Evolutionary conservation across 169 alveolate species (phyloP).

Genomic region (Plasmodium coatneyi): DNA sequence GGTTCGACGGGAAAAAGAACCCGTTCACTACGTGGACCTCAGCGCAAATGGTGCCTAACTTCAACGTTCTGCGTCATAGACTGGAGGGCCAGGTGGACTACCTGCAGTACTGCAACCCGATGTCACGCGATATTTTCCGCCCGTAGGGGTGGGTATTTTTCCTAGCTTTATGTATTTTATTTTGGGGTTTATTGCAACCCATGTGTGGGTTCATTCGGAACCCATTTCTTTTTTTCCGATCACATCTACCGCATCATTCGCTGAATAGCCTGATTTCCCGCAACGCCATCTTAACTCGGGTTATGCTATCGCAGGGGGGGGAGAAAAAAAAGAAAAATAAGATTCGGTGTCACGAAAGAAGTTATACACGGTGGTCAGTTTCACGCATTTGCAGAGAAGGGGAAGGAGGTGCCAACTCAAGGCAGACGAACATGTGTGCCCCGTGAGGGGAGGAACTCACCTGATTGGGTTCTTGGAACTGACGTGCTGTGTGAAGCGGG

Average conservation of each 20-base stretch:
- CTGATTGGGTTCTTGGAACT: constrained; percentile 32
- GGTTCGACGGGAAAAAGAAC: neutral
- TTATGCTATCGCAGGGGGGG: constrained; percentile 12
- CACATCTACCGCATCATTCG: neutral
- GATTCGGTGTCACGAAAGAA: neutral
- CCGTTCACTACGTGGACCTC: neutral
- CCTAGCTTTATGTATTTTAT: no score
- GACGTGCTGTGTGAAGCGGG: neutral
- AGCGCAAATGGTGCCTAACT: neutral
- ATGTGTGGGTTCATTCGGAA: neutral
- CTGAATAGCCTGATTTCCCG: constrained; percentile 28
- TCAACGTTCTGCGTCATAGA: constrained; percentile 14
- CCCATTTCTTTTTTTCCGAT: neutral
- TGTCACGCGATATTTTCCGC: neutral
- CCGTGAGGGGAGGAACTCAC: neutral
- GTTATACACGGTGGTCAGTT: neutral
- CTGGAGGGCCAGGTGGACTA: constrained; percentile 22
- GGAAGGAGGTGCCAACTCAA: neutral
- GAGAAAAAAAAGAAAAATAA: neutral
- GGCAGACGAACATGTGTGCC: neutral
- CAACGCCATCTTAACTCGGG: constrained; percentile 40
- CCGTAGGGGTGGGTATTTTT: neutral
- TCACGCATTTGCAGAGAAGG: neutral
- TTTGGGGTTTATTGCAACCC: neutral
- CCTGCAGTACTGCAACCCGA: constrained; percentile 29